Evolutionary conservation across 345 rosid genomes (phyloP), one percentile per base, ranked within the genome.

Genomic region (Hypericum perforatum): DNA sequence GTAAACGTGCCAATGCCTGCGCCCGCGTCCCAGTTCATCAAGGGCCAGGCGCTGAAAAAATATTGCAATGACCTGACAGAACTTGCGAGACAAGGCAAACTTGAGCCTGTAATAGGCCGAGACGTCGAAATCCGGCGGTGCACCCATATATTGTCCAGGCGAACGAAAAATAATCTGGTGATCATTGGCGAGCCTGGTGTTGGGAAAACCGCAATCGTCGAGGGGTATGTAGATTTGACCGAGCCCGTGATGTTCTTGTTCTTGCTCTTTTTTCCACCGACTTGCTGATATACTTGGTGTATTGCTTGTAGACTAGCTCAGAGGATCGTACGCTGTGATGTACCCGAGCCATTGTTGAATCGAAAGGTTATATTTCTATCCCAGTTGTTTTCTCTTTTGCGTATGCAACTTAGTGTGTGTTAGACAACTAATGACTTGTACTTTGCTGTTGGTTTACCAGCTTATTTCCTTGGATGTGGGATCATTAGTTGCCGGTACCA

Each of bases 1-100:
- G 32, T 1, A 4, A 22, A 22, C 32, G 4, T 1, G 32, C 32
- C 32, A 4, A 4, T 22, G 32, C 2, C 1, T 4, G 2, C 32
- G 1, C 32, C 32, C 32, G 1, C 32, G 1, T 22, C 32, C 32
- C 59, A 87, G 95, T 87, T 65, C 96, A 84, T 47, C 92, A 91
- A 78, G 87, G 82, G 51, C 54, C 85, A 87, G 66, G 82, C 85
- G 29, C 72, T 91, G 41, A 84, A 91, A 8, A 91, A 82, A 66
- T 87, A 82, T 61, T 96, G 98, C 47, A 87, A 74, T 70, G 98
- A 91, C 70, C 72, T 87, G 67, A 81, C 82, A 12, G 90, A 91
- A 78, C 82, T 45, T 9, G 16, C 8, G 16, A n/a, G 47, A 2
- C 51, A 57, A 64, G 67, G 44, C 15, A 64, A 58, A 22, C 16